phyloP scores from a whole-genome alignment of 2,329 filamentous ascomycete genomes.

The Cercospora sesami region DNA sequence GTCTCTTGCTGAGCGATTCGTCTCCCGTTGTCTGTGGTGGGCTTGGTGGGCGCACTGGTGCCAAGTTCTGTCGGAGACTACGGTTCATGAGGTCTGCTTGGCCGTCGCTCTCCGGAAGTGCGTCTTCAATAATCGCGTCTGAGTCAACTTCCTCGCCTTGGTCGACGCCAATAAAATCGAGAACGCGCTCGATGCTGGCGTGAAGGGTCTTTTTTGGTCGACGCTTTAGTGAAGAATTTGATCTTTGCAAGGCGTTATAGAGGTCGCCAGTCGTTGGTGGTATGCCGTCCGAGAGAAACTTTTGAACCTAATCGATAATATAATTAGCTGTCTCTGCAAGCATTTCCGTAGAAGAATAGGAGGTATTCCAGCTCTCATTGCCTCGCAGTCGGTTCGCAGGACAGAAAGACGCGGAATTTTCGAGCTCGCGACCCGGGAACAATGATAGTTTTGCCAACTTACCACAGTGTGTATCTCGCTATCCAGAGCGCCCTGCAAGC shows the following conservation, averaged over 20 bases:
- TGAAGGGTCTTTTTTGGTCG: conserved; percentile 79
- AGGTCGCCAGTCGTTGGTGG: conserved; percentile 45
- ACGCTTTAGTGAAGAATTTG: conserved; percentile 82
- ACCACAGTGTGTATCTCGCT: conserved; percentile 57
- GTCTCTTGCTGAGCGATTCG: conserved; percentile 48
- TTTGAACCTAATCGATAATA: conserved; percentile 16
- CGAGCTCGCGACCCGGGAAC: background rate
- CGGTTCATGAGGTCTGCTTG: conserved; percentile 61
- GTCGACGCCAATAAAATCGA: conserved; percentile 69
- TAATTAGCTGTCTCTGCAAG: background rate
- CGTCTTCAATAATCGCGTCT: conserved; percentile 52
- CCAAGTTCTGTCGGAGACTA: conserved; percentile 43
- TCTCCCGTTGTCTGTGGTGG: conserved; percentile 26
- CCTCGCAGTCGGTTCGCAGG: background rate
- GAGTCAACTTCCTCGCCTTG: conserved; percentile 58
- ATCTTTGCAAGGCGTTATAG: conserved; percentile 77
- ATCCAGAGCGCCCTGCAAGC: conserved; percentile 37
- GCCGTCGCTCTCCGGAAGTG: conserved; percentile 29
- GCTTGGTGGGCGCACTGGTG: conserved; percentile 13
- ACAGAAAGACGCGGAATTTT: background rate
- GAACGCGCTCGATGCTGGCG: conserved; percentile 78
- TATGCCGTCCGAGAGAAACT: conserved; percentile 33
- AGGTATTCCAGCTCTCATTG: background rate
- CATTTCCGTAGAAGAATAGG: background rate
- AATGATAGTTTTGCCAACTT: background rate